phyloP scores from a whole-genome alignment of 805 yeast species.

The baker's yeast (Saccharomyces cerevisiae) region DNA sequence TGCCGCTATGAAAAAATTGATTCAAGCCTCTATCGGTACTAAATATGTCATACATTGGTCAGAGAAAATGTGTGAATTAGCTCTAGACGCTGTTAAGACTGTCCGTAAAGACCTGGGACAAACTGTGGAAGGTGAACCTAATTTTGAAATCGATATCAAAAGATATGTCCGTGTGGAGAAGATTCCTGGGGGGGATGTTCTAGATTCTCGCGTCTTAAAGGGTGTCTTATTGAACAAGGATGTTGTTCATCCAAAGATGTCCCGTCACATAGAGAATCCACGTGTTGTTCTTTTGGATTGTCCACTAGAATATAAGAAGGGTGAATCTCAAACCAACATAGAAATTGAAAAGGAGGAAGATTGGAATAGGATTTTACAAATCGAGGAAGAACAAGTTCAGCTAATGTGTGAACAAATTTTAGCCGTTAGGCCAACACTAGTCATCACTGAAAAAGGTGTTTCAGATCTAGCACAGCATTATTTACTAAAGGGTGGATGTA shows the following conservation, averaged over 20 bases:
- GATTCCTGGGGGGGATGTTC: conserved; percentile 96
- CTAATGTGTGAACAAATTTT: conserved; percentile 77
- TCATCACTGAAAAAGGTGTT: conserved; percentile 96
- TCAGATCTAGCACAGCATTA: conserved; percentile 96
- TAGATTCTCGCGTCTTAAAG: conserved; percentile 77
- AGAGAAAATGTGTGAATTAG: conserved; percentile 78
- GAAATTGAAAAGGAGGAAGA: conserved; percentile 94
- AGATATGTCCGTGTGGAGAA: conserved; percentile 90
- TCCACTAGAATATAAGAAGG: conserved; percentile 96
- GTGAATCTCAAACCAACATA: conserved; percentile 96
- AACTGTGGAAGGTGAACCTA: conserved; percentile 38
- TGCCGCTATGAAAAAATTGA: conserved; percentile 75
- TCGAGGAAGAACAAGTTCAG: conserved; percentile 96
- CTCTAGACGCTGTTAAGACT: conserved; percentile 80
- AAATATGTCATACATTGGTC: conserved; percentile 91
- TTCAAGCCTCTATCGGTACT: conserved; percentile 90
- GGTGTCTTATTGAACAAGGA: conserved; percentile 94
- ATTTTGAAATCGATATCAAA: conserved; percentile 83
- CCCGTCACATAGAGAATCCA: conserved; percentile 80
- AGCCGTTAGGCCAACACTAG: conserved; percentile 83
- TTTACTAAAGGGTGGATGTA: conserved; percentile 83
- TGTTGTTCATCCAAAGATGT: conserved; percentile 98
- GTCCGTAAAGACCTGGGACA: conserved; percentile 52
- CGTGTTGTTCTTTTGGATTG: conserved; percentile 84
- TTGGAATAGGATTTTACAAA: conserved; percentile 90